These are phyloP conservation scores for Vitis labrusca DNA, from an alignment of 164 flowering plant genomes.

Conservation along the genomic window DNA sequence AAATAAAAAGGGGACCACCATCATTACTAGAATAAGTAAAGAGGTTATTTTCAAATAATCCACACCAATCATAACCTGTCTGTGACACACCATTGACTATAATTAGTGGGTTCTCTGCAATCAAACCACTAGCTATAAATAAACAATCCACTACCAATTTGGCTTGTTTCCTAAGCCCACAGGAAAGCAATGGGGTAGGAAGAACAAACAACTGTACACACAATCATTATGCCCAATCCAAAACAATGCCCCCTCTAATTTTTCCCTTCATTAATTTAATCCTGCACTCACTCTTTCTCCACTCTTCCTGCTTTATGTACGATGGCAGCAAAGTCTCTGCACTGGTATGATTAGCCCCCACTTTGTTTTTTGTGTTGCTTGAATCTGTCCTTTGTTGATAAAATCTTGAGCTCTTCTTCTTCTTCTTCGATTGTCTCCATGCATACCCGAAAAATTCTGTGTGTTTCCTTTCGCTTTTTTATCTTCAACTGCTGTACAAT, in stretches of 20 bases:
- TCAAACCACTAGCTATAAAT: too few species aligned
- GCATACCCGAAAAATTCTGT: too few species aligned
- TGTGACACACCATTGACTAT: neutral
- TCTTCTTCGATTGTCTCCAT: neutral
- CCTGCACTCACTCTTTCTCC: neutral
- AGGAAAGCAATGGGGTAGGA: neutral
- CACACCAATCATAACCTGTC: neutral
- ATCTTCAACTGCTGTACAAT: constrained; percentile 30
- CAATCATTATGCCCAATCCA: neutral
- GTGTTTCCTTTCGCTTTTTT: too few species aligned
- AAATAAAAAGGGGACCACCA: too few species aligned
- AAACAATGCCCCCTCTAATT: neutral
- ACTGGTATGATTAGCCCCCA: too few species aligned
- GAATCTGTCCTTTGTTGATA: too few species aligned
- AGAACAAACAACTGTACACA: neutral
- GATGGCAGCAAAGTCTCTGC: neutral
- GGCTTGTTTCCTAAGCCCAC: neutral
- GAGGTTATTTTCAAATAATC: neutral
- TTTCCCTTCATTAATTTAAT: neutral
- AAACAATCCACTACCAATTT: neutral
- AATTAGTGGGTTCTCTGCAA: too few species aligned
- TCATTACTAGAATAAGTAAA: too few species aligned
- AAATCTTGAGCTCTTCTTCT: too few species aligned
- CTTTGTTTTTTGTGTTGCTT: too few species aligned
- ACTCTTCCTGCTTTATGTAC: neutral